Evolutionary conservation across 306 rosid species (phyloP), one percentile per base, ranked within the genome.

Genomic region (Citrullus amarus): DNA sequence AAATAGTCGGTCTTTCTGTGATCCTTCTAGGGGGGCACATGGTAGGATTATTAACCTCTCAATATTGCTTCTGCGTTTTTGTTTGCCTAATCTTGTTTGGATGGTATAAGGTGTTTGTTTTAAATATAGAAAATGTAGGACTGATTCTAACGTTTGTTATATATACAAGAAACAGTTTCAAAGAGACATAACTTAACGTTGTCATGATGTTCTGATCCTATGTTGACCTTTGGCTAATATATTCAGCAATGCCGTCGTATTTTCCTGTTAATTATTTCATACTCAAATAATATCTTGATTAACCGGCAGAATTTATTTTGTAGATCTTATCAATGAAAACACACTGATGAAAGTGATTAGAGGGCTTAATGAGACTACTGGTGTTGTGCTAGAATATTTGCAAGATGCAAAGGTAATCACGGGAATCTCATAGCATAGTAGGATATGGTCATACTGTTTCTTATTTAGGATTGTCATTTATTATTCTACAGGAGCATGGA

Each of bases 341-440:
- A 89, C 90, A 22, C 54, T 80, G 43, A 86, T 76, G 74, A 88
- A 78, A 82, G 85, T 90, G 87, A 87, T 92, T 79, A 79, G 51
- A 41, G 97, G 91, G 72, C 96, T 95, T 70, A 87, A 92, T 83
- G 97, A 92, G 90, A 95, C 98, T 39, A 76, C 85, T 83, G 84
- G 68, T 68, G 86, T 89, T 41, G 91, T 92, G 84, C 85, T 95
- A 67, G 97, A 95, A 80, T 95, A 89, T 84, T 86, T 95, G 78
- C 92, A 84, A 88, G 98, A 95, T 82, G 97, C 97, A 34, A 92
- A 88, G 90, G 98, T 95, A 82, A 85, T 51, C 57, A 36, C 78
- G 55, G 50, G 80, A 53, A 67, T 74, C 46, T 83, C 75, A 74
- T 81, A 53, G 78, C 41, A 44, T 83, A 36, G 25, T 76, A 76